Percentiles rank a stretch among this genome's conserved stretches.
Conservation (phyloP, 495 filamentous ascomycete genomes). For the Trichoderma erinaceum region DNA sequence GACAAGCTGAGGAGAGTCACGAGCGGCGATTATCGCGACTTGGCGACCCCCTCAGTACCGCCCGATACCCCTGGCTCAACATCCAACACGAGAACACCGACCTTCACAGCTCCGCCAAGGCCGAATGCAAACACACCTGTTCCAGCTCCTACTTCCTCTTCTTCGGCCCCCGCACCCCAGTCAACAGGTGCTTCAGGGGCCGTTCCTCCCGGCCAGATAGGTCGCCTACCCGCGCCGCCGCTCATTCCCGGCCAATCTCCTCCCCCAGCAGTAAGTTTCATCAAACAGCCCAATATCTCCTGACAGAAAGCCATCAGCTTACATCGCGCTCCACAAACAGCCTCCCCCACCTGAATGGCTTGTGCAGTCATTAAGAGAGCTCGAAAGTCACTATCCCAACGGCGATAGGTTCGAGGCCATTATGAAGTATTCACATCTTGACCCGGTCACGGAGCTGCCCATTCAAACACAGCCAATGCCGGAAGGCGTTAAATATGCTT, state of each 20-base stretch:
- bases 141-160: slow-evolving; percentile 27
- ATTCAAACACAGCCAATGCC: slow-evolving; percentile 45
- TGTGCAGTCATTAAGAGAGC: slow-evolving; percentile 50
- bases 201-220: slow-evolving; percentile 47
- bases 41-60: slow-evolving; percentile 26
- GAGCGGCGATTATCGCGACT: slow-evolving; percentile 31
- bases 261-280: slow-evolving; percentile 49
- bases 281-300: slow-evolving; percentile 8
- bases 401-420: slow-evolving; percentile 70
- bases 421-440: slow-evolving; percentile 79
- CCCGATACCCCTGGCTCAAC: slow-evolving; percentile 35
- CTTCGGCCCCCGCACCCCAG: slow-evolving; percentile 13
- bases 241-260: slow-evolving; percentile 46
- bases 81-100: slow-evolving; percentile 23
- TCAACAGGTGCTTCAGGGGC: slow-evolving; percentile 14
- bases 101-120: slow-evolving; percentile 36
- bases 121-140: slow-evolving; percentile 43
- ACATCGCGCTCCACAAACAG: slow-evolving; percentile 34
- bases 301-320: not conserved
- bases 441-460: slow-evolving; percentile 54
- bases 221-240: slow-evolving; percentile 59
- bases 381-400: slow-evolving; percentile 60
- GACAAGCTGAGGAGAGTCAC: slow-evolving; percentile 56
- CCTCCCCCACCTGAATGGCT: slow-evolving; percentile 82
- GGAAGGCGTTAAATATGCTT: slow-evolving; percentile 60